Evolutionary conservation across 768 basidiomycete species (phyloP).

Genomic region (Panaeolus cyanescens): DNA sequence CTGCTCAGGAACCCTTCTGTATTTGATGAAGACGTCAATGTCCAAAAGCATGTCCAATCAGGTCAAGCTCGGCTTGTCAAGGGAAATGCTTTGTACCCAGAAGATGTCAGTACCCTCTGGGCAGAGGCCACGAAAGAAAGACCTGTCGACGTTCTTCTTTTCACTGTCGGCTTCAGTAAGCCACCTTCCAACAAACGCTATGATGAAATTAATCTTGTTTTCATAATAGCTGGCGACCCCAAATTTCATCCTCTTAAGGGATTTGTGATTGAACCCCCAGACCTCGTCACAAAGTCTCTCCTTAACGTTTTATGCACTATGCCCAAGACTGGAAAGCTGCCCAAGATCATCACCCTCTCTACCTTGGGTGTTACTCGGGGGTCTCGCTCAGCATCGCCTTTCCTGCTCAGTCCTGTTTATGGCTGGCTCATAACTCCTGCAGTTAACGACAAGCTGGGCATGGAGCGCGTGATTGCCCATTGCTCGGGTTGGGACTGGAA

Average conservation of each 20-base stretch:
- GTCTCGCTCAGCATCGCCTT: slow-evolving; percentile 45
- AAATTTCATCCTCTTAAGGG: slow-evolving; percentile 42
- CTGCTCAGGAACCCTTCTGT: slow-evolving; percentile 49
- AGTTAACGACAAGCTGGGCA: slow-evolving; percentile 63
- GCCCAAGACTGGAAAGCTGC: slow-evolving; percentile 35
- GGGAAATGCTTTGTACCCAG: slow-evolving; percentile 57
- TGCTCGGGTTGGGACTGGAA: slow-evolving; percentile 54
- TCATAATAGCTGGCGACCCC: slow-evolving; percentile 16
- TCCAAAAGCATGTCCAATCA: slow-evolving; percentile 47
- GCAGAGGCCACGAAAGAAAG: slow-evolving; percentile 35
- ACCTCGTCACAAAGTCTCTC: slow-evolving; percentile 58
- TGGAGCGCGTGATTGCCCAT: slow-evolving; percentile 52
- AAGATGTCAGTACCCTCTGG: slow-evolving; percentile 55
- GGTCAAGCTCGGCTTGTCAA: slow-evolving; percentile 55
- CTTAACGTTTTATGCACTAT: slow-evolving; percentile 57
- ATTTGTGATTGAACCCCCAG: slow-evolving; percentile 42
- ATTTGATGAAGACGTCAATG: slow-evolving; percentile 51
- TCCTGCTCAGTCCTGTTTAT: slow-evolving; percentile 49
- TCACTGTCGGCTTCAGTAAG: slow-evolving; percentile 55
- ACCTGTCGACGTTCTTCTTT: slow-evolving; percentile 54
- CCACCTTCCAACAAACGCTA: background rate
- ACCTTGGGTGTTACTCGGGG: slow-evolving; percentile 47
- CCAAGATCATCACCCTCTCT: slow-evolving; percentile 53
- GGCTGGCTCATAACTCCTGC: slow-evolving; percentile 39
- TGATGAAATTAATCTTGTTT: background rate